These are phyloP conservation scores for Colletotrichum lupini DNA, from an alignment of 2,329 filamentous ascomycete species.

Conservation along the genomic window DNA sequence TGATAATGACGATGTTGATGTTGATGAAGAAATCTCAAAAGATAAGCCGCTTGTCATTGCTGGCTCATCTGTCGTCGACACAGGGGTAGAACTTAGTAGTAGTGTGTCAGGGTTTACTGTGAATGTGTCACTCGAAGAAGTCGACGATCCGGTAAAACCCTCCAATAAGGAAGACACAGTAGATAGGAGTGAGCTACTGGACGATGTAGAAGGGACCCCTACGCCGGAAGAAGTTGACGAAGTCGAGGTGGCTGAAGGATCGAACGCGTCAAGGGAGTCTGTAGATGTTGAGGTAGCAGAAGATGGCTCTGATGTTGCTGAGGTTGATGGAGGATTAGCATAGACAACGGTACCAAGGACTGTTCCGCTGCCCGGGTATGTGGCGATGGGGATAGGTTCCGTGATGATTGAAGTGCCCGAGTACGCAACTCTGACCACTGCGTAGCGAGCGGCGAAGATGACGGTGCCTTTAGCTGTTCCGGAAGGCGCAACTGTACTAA, in stretches of 20 bases:
- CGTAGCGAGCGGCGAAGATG: constrained; percentile 3
- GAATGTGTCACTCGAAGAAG: not conserved
- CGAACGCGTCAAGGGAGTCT: not conserved
- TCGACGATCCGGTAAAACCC: not conserved
- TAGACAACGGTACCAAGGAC: constrained; percentile 23
- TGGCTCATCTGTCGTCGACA: not conserved
- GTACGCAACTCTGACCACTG: not conserved
- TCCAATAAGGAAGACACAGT: not conserved
- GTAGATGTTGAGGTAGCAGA: not conserved
- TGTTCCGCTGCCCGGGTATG: constrained; percentile 23
- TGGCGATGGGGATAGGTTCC: constrained; percentile 6
- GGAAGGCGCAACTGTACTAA: not conserved
- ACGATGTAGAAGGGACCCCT: not conserved
- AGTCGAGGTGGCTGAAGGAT: not conserved
- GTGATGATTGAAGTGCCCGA: constrained; percentile 3
- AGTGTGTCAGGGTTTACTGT: not conserved
- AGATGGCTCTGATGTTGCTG: not conserved
- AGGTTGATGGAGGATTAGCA: not conserved
- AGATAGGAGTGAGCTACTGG: not conserved
- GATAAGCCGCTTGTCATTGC: not conserved
- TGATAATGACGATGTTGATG: not conserved
- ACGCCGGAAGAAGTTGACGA: not conserved
- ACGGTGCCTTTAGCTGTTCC: not conserved
- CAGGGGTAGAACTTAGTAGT: not conserved
- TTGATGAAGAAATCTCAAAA: not conserved